phyloP scores from a whole-genome alignment of 768 basidiomycete genomes.

The Rhizopogon vesiculosus region DNA sequence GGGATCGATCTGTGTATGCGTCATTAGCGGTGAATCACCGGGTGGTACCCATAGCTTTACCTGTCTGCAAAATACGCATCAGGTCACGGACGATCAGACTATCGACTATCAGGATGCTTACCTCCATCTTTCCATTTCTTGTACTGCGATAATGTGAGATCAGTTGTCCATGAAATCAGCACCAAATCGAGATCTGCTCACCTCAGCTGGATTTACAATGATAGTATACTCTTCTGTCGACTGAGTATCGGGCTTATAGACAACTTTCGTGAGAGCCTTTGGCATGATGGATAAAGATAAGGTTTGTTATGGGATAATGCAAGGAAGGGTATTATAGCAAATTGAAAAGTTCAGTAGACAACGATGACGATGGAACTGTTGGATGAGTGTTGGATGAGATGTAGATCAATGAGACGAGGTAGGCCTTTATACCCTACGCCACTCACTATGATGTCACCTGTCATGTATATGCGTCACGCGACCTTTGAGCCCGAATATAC shows the following conservation, averaged over 20 bases:
- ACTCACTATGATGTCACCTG: constrained; percentile 4
- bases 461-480: constrained; percentile 25
- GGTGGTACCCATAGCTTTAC: constrained; percentile 36
- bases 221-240: constrained; percentile 70
- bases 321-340: constrained; percentile 2
- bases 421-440: constrained; percentile 4
- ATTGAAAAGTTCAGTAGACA: constrained; percentile 8
- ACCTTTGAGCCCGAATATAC: constrained; percentile 10
- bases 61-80: constrained; percentile 45
- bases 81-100: constrained; percentile 4
- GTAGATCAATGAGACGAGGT: not conserved
- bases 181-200: constrained; percentile 26
- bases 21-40: constrained; percentile 8
- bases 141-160: constrained; percentile 37
- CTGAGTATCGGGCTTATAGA: constrained; percentile 75
- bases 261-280: constrained; percentile 57
- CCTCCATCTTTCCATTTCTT: constrained; percentile 81
- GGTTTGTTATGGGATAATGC: constrained; percentile 6
- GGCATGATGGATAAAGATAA: constrained; percentile 27
- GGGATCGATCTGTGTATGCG: constrained; percentile 51
- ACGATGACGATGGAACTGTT: not conserved
- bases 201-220: constrained; percentile 64
- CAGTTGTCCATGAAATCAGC: constrained; percentile 4
- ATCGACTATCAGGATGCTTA: constrained; percentile 28
- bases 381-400: not conserved